phyloP scores from a whole-genome alignment of 345 rosid species.

The Diplotaxis tenuifolia region DNA sequence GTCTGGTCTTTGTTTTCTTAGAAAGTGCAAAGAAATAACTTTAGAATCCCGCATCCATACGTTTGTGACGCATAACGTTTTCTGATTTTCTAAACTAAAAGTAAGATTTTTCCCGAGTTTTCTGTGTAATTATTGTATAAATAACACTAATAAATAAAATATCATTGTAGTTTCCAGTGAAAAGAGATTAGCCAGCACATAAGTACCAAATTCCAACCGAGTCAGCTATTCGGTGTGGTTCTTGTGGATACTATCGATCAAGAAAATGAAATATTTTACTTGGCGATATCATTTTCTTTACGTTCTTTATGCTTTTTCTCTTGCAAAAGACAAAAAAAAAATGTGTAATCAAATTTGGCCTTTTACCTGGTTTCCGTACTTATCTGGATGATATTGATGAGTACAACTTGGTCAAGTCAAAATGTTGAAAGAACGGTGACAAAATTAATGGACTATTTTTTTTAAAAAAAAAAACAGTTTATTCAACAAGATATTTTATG shows the following conservation, averaged over 20 bases:
- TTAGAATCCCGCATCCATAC: not conserved
- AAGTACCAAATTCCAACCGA: not conserved
- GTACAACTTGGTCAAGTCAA: not conserved
- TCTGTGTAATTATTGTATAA: not conserved
- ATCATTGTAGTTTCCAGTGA: not conserved
- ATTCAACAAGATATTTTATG: not conserved
- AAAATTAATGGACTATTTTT: not conserved
- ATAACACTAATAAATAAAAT: not conserved
- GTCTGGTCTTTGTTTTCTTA: conserved; percentile 13
- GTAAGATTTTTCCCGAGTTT: not conserved
- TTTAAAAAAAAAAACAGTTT: not conserved
- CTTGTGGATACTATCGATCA: not conserved
- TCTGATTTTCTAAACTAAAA: not conserved
- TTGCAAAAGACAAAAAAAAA: conserved; percentile 9
- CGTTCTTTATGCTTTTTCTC: not conserved
- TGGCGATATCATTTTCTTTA: not conserved
- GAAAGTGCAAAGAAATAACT: conserved; percentile 6
- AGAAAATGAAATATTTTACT: too few relatives aligned
- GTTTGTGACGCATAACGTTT: conserved; percentile 3
- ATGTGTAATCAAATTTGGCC: conserved; percentile 3
- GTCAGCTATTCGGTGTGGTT: not conserved
- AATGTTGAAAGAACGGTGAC: not conserved
- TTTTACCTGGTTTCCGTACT: conserved; percentile 16
- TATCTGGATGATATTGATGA: conserved; percentile 1
- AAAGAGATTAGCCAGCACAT: not conserved